Base-by-base conservation (phyloP, 305 asterid species). In the Ruellia speciosa region DNA sequence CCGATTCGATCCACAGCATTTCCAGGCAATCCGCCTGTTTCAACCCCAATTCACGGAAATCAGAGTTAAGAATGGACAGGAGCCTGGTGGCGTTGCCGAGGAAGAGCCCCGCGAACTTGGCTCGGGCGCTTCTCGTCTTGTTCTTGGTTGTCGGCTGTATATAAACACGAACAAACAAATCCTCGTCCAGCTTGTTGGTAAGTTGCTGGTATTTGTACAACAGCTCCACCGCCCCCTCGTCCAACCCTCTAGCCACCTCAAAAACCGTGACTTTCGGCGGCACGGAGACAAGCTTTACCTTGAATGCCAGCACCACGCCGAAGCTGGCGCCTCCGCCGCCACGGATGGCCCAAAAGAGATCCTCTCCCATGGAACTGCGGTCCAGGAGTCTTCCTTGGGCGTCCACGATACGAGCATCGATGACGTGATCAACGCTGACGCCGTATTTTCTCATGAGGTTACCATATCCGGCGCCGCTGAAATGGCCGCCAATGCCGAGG, bases 251-350 rank as follows among this genome's bases (percentile, higher is more conserved):
- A 12, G 64, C 75, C 14, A 79, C 0, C 19, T 71, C 72, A 31
- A 81, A 84, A 65, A 73, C 75, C 0, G 86, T 81, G 0, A 84
- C 93, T 5, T 20, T 56, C 15, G 67, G 65, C 12, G 88, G 88
- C 3, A 84, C 86, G 6, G 65, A 56, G 19, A 84, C 88, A 3
- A 81, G 70, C 33, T 70, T 58, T 2, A 84, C 66, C 58, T 71
- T 79, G 64, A 72, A 84, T 0, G 81, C 62, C 0, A 72, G 9
- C 14, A 84, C 66, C 0, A 84, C 83, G 20, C 75, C 83, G 59
- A 81, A 81, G 63, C 88, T 84, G 0, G 65, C 86, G 17, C 79
- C 88, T 0, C 86, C 85, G 50, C 88, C 93, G 34, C 93, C 88
- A 18, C 81, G 65, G 7, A 81, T 81, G 0, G 88, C 93, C 93